Base-by-base conservation (phyloP, 108 stramenopile species). In the Fistulifera solaris region DNA sequence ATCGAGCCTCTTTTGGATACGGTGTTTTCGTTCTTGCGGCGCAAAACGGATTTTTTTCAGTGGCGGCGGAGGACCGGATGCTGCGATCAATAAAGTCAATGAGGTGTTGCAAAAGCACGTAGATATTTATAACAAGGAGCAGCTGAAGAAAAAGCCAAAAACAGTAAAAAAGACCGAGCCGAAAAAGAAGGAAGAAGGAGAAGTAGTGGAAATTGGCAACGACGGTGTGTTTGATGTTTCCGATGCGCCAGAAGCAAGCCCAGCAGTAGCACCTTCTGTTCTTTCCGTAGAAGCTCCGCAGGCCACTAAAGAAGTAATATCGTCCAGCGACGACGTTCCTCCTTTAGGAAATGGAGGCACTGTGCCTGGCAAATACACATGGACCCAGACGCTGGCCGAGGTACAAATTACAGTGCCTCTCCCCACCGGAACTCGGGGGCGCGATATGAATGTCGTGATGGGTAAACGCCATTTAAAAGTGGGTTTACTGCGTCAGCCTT, bases 1-100 rank as follows among this genome's bases (percentile, higher is more conserved):
- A 99, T 99, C 68, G 99, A 99, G 53, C 95, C 93, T 0, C 60
- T 99, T 17, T 86, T 99, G 71, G 96, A 98, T 54, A 88, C 90
- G 6, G 73, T 98, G 31, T 98, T 99, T 68, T 89, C 90, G 14
- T 77, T 99, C 93, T 57, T 99, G 40, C 87, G 99, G 40, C 94
- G 99, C 31, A 98, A 98, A 68, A 97, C 99, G 6, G 99, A 99
- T 65, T 99, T 99, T 63, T 99, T 96, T 70, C n/a, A 66, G 81
- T 13, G 91, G 87, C 15, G 78, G 78, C 48, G 60, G 79, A 1
- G 74, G 72, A 16, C 48, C 26, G 13, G 41, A 67, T 12, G 67
- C 48, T 28, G 58, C 63, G 25, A 72, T 87, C 27, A 58, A 65
- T 38, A 89, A 87, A 44, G 93, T 94, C 2, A 61, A 91, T 56